Conservation (phyloP, 2,329 filamentous ascomycete species). For the Tolypocladium album region DNA sequence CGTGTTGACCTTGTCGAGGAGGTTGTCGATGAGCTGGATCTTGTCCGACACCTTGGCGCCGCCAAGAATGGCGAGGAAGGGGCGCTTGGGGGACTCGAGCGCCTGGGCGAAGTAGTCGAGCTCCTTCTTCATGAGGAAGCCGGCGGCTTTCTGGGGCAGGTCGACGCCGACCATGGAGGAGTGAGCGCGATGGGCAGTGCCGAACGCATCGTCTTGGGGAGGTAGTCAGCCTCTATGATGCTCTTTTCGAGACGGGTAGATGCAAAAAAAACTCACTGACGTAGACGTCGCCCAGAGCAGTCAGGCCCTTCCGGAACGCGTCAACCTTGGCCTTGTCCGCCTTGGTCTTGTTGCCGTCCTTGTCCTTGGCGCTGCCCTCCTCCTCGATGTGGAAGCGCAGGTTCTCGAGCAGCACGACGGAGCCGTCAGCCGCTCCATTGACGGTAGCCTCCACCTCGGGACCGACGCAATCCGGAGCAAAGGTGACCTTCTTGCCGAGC, state of each 20-base stretch:
- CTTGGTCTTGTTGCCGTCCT: conserved; percentile 94
- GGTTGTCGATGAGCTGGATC: conserved; percentile 98
- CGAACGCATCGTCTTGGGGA: conserved; percentile 80
- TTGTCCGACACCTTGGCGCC: conserved; percentile 99
- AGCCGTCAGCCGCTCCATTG: conserved; percentile 68
- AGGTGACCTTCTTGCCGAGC: conserved; percentile 72
- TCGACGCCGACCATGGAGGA: conserved; percentile 98
- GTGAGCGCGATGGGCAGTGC: conserved; percentile 95
- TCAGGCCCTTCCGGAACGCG: conserved; percentile 90
- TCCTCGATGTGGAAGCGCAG: conserved; percentile 97
- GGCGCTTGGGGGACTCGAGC: conserved; percentile 82
- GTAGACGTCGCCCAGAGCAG: conserved; percentile 88
- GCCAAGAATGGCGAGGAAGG: conserved; percentile 96
- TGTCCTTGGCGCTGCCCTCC: conserved; percentile 91
- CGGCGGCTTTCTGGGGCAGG: conserved; percentile 91
- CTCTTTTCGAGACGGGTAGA: not conserved
- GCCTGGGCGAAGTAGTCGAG: conserved; percentile 98
- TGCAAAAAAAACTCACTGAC: conserved; percentile 58
- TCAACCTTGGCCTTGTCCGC: conserved; percentile 88
- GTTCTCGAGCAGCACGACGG: conserved; percentile 91
- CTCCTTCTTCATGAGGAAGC: conserved; percentile 99
- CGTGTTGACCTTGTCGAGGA: conserved; percentile 95
- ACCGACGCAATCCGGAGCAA: conserved; percentile 85
- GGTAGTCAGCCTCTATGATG: conserved; percentile 10
- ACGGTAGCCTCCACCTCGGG: conserved; percentile 83